Evolutionary conservation across 1,139 yeast species (phyloP), one percentile per base, ranked within the genome.

Genomic region (Diutina scorzettiae): DNA sequence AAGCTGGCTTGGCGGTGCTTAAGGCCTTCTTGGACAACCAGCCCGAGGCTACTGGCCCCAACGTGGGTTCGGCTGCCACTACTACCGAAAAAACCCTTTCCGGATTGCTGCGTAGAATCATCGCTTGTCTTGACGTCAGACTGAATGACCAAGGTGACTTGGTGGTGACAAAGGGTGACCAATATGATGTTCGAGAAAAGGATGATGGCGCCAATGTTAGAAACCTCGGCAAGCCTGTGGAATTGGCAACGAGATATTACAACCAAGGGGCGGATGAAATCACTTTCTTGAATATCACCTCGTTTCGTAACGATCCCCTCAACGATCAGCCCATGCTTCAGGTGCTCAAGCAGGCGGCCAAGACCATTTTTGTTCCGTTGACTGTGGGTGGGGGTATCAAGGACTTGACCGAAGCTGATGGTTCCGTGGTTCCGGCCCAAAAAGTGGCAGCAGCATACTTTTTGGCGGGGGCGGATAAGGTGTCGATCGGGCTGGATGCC

Each of bases 331-430:
- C 98, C 24, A 91, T 91, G 98, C 67, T 91, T 45, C 85, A 87
- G 54, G 96, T 91, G 2, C 69, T 91, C 51, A 76, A 73, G 47
- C 66, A 69, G 46, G 84, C 97, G 0, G 94, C 96, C 8, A 82
- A 83, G 59, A 80, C 93, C 0, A 84, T 91, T 41, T 91, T 91
- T 62, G 98, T 91, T 12, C 98, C 98, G 4, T 69, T 91, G 49
- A 91, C 98, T 0, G 96, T 91, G 37, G 98, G 98, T 37, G 98
- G 98, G 43, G 98, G 98, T 42, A 91, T 91, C 49, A 81, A 85
- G 51, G 97, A 91, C 57, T 76, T 85, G 53, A 32, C 37, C 8
- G 39, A 34, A 16, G 69, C 73, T 25, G 97, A 91, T 52, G 89
- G 91, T 20, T 75, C 79, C 18, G 51, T 62, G 4, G 78, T 85